phyloP scores from a whole-genome alignment of 2,329 filamentous ascomycete species.

The Lecanicillium sp. region DNA sequence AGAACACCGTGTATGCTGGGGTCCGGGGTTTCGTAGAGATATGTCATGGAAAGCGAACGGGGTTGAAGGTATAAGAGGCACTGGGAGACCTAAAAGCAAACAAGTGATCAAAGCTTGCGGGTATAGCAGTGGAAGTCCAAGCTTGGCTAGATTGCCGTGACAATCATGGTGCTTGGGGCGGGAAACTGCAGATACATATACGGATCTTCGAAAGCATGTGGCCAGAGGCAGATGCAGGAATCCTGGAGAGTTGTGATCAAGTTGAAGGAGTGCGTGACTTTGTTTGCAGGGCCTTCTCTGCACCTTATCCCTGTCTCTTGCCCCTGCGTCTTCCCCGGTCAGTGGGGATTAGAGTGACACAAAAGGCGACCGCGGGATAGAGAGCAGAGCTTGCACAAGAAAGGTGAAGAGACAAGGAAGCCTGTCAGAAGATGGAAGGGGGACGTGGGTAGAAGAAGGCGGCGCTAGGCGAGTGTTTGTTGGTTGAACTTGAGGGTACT shows the following conservation, averaged over 20 bases:
- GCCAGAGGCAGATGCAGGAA: background rate
- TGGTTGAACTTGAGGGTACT: too few relatives aligned
- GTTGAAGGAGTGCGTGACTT: background rate
- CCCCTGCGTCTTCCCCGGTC: background rate
- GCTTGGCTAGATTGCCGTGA: background rate
- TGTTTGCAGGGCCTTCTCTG: background rate
- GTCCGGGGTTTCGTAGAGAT: constrained; percentile 6
- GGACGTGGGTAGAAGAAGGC: background rate
- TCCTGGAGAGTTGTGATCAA: background rate
- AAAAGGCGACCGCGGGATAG: background rate
- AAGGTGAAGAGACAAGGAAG: background rate
- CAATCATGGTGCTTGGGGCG: background rate
- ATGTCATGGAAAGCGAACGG: constrained; percentile 3
- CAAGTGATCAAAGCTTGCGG: background rate
- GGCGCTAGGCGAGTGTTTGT: constrained; percentile 5
- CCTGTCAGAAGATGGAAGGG: background rate
- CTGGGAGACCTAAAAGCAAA: background rate
- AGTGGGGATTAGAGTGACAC: background rate
- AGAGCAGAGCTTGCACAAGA: background rate
- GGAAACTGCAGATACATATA: constrained; percentile 8
- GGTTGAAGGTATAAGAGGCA: background rate
- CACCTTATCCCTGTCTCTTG: background rate
- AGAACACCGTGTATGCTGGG: constrained; percentile 8
- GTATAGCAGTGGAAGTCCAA: background rate
- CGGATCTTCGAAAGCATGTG: background rate